phyloP scores from a whole-genome alignment of 441 rosid genomes.

The Oxalis stricta region DNA sequence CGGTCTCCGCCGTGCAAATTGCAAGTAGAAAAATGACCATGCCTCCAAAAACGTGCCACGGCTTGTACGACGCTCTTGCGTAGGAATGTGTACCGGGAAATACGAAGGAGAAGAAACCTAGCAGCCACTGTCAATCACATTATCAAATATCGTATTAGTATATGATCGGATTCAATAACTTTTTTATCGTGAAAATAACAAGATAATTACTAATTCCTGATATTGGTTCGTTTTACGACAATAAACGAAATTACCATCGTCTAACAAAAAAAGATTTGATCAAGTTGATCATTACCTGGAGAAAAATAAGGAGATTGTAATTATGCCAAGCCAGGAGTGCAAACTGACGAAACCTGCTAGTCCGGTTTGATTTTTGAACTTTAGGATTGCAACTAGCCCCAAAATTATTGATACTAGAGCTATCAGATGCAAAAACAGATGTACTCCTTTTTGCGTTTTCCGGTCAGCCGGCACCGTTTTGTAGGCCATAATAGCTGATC shows the following conservation, averaged over 20 bases:
- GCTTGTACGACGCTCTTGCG: constrained; percentile 21
- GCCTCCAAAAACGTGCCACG: constrained; percentile 43
- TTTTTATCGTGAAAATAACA: no score
- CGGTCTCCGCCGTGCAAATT: constrained; percentile 27
- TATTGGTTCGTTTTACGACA: no score
- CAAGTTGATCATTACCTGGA: constrained; percentile 30
- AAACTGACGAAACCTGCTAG: constrained; percentile 17
- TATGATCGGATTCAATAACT: no score
- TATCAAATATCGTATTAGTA: no score
- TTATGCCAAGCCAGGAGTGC: constrained; percentile 50
- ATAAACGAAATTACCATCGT: no score
- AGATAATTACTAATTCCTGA: no score
- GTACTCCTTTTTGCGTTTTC: constrained; percentile 17
- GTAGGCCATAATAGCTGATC: constrained; percentile 43
- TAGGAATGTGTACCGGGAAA: constrained; percentile 21
- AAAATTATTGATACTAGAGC: constrained; percentile 25
- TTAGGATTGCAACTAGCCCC: constrained; percentile 29
- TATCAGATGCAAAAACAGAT: constrained; percentile 19
- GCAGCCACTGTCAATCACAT: constrained; percentile 40
- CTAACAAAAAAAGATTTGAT: no score
- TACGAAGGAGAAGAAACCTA: constrained; percentile 29
- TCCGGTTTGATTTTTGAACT: constrained; percentile 19
- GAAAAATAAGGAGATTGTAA: constrained; percentile 30
- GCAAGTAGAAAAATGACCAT: constrained; percentile 24
- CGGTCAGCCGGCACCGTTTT: constrained; percentile 26